Evolutionary conservation across 345 rosid species (phyloP).

Genomic region (Laguncularia racemosa): DNA sequence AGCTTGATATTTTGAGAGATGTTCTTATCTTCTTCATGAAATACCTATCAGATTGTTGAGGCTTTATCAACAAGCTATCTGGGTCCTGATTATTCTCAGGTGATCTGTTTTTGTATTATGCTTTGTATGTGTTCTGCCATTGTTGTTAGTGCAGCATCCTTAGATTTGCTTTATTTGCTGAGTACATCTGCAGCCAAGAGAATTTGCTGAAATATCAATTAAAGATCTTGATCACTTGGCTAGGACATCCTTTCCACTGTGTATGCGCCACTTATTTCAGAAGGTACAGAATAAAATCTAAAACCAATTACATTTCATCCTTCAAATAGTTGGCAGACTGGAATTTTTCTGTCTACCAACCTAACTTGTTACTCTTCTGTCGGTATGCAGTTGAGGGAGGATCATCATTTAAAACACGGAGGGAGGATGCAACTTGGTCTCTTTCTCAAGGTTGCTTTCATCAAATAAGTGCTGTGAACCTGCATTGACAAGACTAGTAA

Average conservation of each 20-base stretch:
- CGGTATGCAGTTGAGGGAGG: constrained; percentile 66
- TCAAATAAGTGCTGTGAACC: too few species aligned
- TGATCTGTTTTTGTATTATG: constrained; percentile 11
- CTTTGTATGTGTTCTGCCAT: too few species aligned
- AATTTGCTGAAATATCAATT: constrained; percentile 61
- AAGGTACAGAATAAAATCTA: constrained; percentile 40
- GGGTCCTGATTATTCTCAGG: constrained; percentile 94
- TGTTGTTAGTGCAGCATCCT: constrained; percentile 2
- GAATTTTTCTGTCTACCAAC: not conserved
- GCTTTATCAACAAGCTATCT: constrained; percentile 63
- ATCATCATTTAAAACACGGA: constrained; percentile 94
- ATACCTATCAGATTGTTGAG: constrained; percentile 63
- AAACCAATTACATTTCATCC: constrained; percentile 2
- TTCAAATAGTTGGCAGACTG: not conserved
- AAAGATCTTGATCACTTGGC: constrained; percentile 76
- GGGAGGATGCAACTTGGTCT: constrained; percentile 99
- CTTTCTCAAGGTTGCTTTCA: constrained; percentile 62
- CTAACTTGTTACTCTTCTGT: constrained; percentile 4
- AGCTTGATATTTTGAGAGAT: not conserved
- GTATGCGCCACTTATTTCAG: constrained; percentile 87
- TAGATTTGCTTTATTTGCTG: constrained; percentile 1
- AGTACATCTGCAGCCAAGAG: constrained; percentile 48
- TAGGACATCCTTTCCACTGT: constrained; percentile 81
- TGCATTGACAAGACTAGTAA: too few species aligned
- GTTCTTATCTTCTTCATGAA: constrained; percentile 4